Percentiles rank a stretch among this genome's conserved stretches.
phyloP scores from a whole-genome alignment of 768 basidiomycete species.

The Trichaptum fuscoviolaceum region DNA sequence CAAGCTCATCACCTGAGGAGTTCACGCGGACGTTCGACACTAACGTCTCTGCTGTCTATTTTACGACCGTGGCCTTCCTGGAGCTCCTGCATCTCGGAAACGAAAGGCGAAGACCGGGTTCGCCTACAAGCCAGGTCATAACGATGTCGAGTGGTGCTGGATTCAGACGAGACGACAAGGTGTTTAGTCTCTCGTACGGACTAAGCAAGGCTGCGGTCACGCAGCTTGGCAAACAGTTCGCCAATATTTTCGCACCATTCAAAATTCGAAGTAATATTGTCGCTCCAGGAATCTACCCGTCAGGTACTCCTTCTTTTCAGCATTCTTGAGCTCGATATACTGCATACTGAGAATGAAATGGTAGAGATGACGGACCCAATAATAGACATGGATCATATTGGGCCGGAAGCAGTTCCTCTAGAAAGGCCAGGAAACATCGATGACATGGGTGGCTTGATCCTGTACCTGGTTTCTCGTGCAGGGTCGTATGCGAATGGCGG shows the following conservation, averaged over 20 bases:
- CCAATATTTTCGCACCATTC: slow-evolving; percentile 14
- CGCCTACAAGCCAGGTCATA: slow-evolving; percentile 12
- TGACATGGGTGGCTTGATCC: slow-evolving; percentile 8
- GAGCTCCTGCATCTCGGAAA: slow-evolving; percentile 27
- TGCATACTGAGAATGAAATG: background rate
- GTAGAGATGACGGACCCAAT: slow-evolving; percentile 14
- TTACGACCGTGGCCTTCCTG: slow-evolving; percentile 29
- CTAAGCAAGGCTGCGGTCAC: slow-evolving; percentile 19
- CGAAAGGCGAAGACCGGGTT: slow-evolving; percentile 8
- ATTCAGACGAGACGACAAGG: slow-evolving; percentile 9
- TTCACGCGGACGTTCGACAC: slow-evolving; percentile 10
- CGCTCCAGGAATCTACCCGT: slow-evolving; percentile 16
- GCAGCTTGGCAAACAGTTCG: slow-evolving; percentile 20
- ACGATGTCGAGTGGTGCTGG: slow-evolving; percentile 11
- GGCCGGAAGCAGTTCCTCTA: slow-evolving; percentile 1
- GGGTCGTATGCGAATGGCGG: slow-evolving; percentile 11
- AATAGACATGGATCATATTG: background rate
- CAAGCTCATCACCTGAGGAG: background rate
- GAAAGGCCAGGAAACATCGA: background rate
- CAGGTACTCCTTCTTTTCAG: slow-evolving; percentile 5
- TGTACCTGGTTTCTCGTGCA: slow-evolving; percentile 8
- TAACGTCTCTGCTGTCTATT: slow-evolving; percentile 18
- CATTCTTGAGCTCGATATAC: background rate
- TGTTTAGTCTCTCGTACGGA: background rate
- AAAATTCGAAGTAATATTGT: slow-evolving; percentile 18